These are phyloP conservation scores for Bimuria novae-zelandiae DNA, from an alignment of 2,329 filamentous ascomycete genomes.

Conservation along the genomic window DNA sequence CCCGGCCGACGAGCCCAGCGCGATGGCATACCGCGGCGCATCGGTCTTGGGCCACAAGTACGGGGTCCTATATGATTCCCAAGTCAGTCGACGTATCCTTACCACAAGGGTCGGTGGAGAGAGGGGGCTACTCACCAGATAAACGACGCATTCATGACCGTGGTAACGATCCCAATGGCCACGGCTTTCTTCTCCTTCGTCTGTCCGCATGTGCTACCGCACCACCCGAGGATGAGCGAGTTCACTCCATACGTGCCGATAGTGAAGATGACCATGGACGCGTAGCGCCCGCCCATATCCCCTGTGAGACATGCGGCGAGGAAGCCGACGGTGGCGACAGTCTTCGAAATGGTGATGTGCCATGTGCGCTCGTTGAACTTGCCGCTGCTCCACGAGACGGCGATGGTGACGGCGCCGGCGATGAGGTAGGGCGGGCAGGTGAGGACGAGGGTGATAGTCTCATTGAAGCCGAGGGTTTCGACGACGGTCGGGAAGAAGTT, in stretches of 20 bases:
- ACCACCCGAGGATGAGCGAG: constrained; percentile 53
- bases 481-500: constrained; percentile 40
- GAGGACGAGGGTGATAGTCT: constrained; percentile 41
- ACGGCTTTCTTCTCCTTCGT: constrained; percentile 54
- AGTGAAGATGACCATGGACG: constrained; percentile 40
- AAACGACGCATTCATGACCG: constrained; percentile 49
- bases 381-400: constrained; percentile 57
- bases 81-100: constrained; percentile 6
- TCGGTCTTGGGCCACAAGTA: constrained; percentile 43
- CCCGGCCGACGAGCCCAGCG: constrained; percentile 36
- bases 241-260: constrained; percentile 46
- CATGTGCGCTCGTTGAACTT: constrained; percentile 55
- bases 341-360: constrained; percentile 51
- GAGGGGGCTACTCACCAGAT: constrained; percentile 43
- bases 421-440: constrained; percentile 55
- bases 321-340: constrained; percentile 47
- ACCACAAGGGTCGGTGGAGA: not conserved
- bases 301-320: constrained; percentile 42
- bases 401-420: constrained; percentile 54
- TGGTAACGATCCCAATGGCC: constrained; percentile 51
- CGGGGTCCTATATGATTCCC: constrained; percentile 33
- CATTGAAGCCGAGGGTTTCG: constrained; percentile 43
- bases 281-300: constrained; percentile 42
- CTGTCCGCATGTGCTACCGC: constrained; percentile 50
- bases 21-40: constrained; percentile 36